These are phyloP conservation scores for Globisporangium emineosum DNA, from an alignment of 352 stramenopile genomes.

Conservation along the genomic window DNA sequence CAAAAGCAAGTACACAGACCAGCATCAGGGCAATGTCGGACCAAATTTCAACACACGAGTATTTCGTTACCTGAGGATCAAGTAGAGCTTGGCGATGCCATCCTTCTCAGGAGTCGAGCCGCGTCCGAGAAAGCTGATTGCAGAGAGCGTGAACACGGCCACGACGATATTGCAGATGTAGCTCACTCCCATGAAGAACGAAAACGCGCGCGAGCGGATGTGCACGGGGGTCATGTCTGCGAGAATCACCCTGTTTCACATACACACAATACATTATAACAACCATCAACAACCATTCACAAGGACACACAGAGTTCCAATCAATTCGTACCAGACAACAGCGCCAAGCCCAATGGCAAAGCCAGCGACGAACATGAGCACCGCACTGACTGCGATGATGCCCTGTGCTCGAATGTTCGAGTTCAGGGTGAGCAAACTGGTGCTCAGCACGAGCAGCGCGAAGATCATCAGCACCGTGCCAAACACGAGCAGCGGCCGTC, in stretches of 20 bases:
- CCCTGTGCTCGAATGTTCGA: constrained; percentile 45
- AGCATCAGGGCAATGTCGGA: background rate
- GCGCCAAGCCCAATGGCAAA: constrained; percentile 83
- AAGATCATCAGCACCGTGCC: constrained; percentile 76
- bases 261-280: background rate
- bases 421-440: constrained; percentile 59
- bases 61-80: constrained; percentile 53
- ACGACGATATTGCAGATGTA: constrained; percentile 87
- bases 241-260: constrained; percentile 65
- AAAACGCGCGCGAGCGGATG: constrained; percentile 79
- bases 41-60: background rate
- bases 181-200: constrained; percentile 82
- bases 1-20: background rate
- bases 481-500: constrained; percentile 65
- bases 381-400: constrained; percentile 66
- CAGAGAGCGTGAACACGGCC: constrained; percentile 69
- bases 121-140: constrained; percentile 68
- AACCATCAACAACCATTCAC: background rate
- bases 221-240: constrained; percentile 87
- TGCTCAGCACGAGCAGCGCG: constrained; percentile 62
- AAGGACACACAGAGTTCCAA: background rate
- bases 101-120: constrained; percentile 72
- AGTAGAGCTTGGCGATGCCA: constrained; percentile 82
- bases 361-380: constrained; percentile 79
- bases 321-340: constrained; percentile 60